These are phyloP conservation scores for Podaxis sp. DNA, from an alignment of 768 basidiomycete genomes.

Conservation along the genomic window DNA sequence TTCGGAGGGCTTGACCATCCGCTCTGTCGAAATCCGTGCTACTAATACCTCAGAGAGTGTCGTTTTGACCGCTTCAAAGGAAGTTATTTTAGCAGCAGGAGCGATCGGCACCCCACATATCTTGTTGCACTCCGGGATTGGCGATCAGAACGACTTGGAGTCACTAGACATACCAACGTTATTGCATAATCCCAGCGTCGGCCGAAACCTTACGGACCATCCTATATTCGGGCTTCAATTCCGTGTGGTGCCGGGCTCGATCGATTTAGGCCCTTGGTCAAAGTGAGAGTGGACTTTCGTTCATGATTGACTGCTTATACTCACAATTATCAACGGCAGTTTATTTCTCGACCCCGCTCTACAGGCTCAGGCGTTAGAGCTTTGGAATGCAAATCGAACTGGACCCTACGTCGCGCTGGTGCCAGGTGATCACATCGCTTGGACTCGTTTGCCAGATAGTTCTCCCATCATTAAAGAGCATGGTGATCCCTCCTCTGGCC, in stretches of 20 bases:
- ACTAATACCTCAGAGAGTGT: not conserved
- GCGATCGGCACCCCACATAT: constrained; percentile 5
- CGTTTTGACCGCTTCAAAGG: constrained; percentile 1
- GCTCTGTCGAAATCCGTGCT: constrained; percentile 9
- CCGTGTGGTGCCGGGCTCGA: not conserved
- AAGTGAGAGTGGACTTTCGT: not conserved
- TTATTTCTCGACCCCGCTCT: not conserved
- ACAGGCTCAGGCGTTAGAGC: constrained; percentile 1
- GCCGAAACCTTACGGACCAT: constrained; percentile 7
- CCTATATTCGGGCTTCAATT: not conserved
- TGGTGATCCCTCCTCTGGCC: constrained; percentile 14
- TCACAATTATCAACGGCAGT: not conserved
- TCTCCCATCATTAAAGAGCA: constrained; percentile 6
- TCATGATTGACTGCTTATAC: not conserved
- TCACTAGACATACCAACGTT: not conserved
- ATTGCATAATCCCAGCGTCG: constrained; percentile 3
- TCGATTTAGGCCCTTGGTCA: not conserved
- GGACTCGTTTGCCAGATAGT: constrained; percentile 13
- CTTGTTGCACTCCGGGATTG: constrained; percentile 12
- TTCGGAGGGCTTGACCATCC: not conserved
- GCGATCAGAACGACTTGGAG: not conserved
- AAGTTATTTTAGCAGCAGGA: constrained; percentile 6
- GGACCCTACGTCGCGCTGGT: constrained; percentile 4
- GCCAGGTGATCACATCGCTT: not conserved
- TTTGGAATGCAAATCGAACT: constrained; percentile 10